phyloP scores from a whole-genome alignment of 768 basidiomycete species.

The Holtermanniella nyarrowii region DNA sequence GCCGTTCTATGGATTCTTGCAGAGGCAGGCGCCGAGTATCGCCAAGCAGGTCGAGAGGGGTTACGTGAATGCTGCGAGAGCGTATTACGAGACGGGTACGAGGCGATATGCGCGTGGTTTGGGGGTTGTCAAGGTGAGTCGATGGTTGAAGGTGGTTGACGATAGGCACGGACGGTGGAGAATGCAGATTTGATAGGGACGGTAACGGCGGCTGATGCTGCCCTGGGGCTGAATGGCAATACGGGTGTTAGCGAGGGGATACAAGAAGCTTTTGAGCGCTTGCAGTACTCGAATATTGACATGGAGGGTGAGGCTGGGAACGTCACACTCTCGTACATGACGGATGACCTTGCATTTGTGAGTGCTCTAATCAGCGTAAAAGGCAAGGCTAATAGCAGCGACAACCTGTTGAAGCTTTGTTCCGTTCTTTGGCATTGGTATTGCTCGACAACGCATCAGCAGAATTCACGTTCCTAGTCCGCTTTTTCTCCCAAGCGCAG shows the following conservation, averaged over 20 bases:
- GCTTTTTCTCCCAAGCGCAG: slow-evolving; percentile 57
- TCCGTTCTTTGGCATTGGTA: slow-evolving; percentile 76
- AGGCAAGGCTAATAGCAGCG: slow-evolving; percentile 47
- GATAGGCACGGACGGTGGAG: slow-evolving; percentile 58
- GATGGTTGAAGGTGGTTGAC: not conserved
- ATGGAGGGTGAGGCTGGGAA: slow-evolving; percentile 50
- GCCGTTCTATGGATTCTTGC: slow-evolving; percentile 71
- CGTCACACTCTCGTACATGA: slow-evolving; percentile 74
- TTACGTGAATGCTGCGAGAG: slow-evolving; percentile 68
- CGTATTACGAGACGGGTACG: slow-evolving; percentile 94
- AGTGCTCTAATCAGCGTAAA: slow-evolving; percentile 33
- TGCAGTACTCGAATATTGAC: slow-evolving; percentile 61
- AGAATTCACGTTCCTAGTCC: slow-evolving; percentile 76
- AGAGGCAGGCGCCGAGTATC: slow-evolving; percentile 66
- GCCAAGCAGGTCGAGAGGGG: slow-evolving; percentile 80
- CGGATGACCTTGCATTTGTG: slow-evolving; percentile 78
- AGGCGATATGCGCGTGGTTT: slow-evolving; percentile 77
- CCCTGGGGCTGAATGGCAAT: slow-evolving; percentile 38
- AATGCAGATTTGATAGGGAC: slow-evolving; percentile 56
- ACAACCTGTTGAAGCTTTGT: slow-evolving; percentile 70
- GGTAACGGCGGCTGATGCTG: slow-evolving; percentile 44
- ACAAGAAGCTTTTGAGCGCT: slow-evolving; percentile 44
- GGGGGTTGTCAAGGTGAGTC: slow-evolving; percentile 53
- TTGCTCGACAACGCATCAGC: slow-evolving; percentile 90
- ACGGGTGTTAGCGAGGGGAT: not conserved